phyloP scores from a whole-genome alignment of 139 green algal genomes.

The Chlorella sp. region DNA sequence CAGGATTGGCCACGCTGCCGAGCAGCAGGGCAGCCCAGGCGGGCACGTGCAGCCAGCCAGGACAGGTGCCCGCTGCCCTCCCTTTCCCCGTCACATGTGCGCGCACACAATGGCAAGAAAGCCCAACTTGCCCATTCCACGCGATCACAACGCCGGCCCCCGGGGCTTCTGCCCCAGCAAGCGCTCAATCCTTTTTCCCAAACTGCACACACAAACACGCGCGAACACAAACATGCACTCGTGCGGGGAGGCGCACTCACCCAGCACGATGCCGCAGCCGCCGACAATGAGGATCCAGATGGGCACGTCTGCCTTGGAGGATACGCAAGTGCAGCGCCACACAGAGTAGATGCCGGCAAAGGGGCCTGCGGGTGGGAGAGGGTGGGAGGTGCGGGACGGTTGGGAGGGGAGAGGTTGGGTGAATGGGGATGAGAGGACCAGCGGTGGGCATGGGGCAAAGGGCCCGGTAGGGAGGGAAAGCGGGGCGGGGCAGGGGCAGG shows the following conservation, averaged over 20 bases:
- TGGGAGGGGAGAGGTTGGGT: no score
- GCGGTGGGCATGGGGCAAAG: neutral
- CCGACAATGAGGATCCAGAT: slow-evolving; percentile 81
- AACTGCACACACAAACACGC: slow-evolving; percentile 47
- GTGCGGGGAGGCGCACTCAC: slow-evolving; percentile 27
- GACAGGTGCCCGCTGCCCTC: no score
- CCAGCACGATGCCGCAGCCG: slow-evolving; percentile 80
- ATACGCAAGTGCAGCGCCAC: slow-evolving; percentile 42
- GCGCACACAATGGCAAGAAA: no score
- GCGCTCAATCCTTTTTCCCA: slow-evolving; percentile 78
- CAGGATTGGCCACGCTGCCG: no score
- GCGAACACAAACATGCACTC: neutral
- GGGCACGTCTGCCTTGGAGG: slow-evolving; percentile 51
- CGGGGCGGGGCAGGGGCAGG: neutral
- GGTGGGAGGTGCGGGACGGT: no score
- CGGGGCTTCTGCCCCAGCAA: slow-evolving; percentile 69
- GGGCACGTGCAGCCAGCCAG: no score
- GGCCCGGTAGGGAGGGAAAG: neutral
- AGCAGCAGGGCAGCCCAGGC: no score
- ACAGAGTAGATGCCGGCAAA: slow-evolving; percentile 76
- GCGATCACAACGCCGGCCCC: neutral
- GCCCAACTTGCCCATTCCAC: no score
- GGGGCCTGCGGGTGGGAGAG: slow-evolving; percentile 42
- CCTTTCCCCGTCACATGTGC: no score
- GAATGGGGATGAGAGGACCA: neutral